Evolutionary conservation across 2,329 filamentous ascomycete species (phyloP), one percentile per base, ranked within the genome.

Genomic region (Ophiostoma sp.): DNA sequence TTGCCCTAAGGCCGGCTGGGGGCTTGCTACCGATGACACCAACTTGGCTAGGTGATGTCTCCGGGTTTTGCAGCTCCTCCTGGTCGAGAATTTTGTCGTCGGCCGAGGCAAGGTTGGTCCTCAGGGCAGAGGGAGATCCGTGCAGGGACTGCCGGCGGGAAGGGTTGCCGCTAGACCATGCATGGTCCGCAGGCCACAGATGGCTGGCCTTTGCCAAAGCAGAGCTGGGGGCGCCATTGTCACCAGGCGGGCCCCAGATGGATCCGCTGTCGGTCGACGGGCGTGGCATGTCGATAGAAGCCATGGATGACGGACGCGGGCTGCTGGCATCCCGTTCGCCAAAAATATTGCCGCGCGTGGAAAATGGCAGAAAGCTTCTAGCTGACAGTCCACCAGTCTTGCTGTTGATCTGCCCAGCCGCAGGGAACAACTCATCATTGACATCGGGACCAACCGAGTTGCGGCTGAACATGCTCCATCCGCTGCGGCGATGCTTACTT

Each of bases 141-240:
- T 95, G 91, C 7, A 92, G 81, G 0, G 92, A 96, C 14, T 91
- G 91, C 47, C 93, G 85, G 65, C 93, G 86, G 45, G 93, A 96
- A 7, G 89, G 88, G 73, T 87, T 90, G 52, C 90, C 82, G 0
- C 84, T 86, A 4, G 69, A 27, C 83, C 84, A 86, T 11, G 78
- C 79, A 44, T 82, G 80, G n/a, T 83, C 81, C 0, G 79, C 77
- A 5, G 91, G 90, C 89, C 89, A 95, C 0, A 89, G 79, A 65
- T 87, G 83, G 67, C 81, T 84, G 64, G 77, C 77, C 69, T 85
- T 88, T 47, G 83, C 79, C 3, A 81, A 74, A 1, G 60, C 68
- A 5, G 66, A 79, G 4, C 78, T 42, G 7, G 60, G 16, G 18
- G 6, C 60, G 18, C 60, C 77, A 14, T 77, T 76, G 14, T 81